Percentiles rank a stretch among this genome's conserved stretches.
These are phyloP conservation scores for Cyberlindnera mycetangii DNA, from an alignment of 805 yeast species.

Conservation along the genomic window DNA sequence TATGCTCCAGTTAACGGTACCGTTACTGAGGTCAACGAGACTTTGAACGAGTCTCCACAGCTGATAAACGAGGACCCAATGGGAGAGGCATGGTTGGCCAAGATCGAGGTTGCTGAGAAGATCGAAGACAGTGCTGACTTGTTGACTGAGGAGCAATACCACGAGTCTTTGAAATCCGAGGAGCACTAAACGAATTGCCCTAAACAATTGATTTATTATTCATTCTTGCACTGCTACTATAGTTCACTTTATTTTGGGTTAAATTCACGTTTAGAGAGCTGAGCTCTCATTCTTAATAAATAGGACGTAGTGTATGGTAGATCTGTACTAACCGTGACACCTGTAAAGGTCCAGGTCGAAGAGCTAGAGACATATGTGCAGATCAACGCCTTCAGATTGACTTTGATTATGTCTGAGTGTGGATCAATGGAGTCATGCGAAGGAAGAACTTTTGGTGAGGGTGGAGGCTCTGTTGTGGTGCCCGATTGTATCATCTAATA, in stretches of 20 bases:
- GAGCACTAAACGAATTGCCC: conserved; percentile 9
- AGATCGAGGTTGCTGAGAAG: conserved; percentile 55
- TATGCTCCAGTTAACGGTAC: conserved; percentile 84
- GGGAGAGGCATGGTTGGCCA: conserved; percentile 93
- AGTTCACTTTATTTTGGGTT: too few relatives aligned
- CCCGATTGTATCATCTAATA: not conserved
- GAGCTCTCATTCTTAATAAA: not conserved
- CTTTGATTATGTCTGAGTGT: too few relatives aligned
- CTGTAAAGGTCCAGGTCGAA: too few relatives aligned
- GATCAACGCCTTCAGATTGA: too few relatives aligned
- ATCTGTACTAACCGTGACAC: too few relatives aligned
- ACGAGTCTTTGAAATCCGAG: conserved; percentile 24
- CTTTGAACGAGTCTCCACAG: conserved; percentile 67
- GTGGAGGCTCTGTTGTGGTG: not conserved
- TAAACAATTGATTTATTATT: not conserved
- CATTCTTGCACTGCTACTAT: conserved; percentile 1
- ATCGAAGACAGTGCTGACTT: conserved; percentile 49
- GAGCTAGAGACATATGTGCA: too few relatives aligned
- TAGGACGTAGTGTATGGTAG: too few relatives aligned
- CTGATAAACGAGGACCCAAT: conserved; percentile 84
- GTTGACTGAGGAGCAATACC: conserved; percentile 51
- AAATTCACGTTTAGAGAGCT: too few relatives aligned
- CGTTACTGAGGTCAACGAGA: conserved; percentile 66
- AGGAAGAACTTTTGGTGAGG: too few relatives aligned
- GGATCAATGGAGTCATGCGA: too few relatives aligned